Base-by-base conservation (phyloP, 2,329 filamentous ascomycete genomes). In the Xylariomycetidae sp. region DNA sequence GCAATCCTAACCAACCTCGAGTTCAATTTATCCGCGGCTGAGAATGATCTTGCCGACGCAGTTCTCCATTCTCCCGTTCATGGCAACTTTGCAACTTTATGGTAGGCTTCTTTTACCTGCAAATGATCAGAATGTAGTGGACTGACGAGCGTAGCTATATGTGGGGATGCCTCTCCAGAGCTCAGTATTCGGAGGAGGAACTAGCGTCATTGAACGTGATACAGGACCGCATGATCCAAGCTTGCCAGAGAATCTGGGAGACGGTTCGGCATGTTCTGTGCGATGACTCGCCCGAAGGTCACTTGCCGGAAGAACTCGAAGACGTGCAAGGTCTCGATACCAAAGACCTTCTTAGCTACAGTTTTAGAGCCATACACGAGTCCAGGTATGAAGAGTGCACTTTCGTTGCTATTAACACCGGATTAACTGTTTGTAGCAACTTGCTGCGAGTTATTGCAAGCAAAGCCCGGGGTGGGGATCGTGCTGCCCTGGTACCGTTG, bases 281-380 rank as follows among this genome's bases (percentile, higher is more conserved):
- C 51, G 83, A 94, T 42, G 92, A 96, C 60, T 94, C 92, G 1
- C 92, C 94, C 0, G 92, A 98, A 61, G 90, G 90, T 0, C 82
- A 92, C 56, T 66, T 87, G 4, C 83, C 82, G 0, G 80, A 89
- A 32, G 85, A 90, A 16, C 58, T 87, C n/a, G 77, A 85, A 33
- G 81, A 84, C 20, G 64, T 77, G 12, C 73, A 82, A 4, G 84
- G 81, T 1, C 70, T 88, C 3, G 82, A 85, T 32, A 88, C 88
- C 1, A 97, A 96, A 54, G 88, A 94, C 49, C 73, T 94, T 13
- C 63, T 98, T 29, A 97, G 90, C 45, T 98, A 92, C 58, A 95
- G 88, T 42, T 98, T 95, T 74, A 79, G 92, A 48, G 87, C 88
- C 5, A 70, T 96, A n/a, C 90, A 95, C 42, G 92, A 98, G 62